Evolutionary conservation across 345 rosid genomes (phyloP).

Genomic region (Gossypium sturtianum): DNA sequence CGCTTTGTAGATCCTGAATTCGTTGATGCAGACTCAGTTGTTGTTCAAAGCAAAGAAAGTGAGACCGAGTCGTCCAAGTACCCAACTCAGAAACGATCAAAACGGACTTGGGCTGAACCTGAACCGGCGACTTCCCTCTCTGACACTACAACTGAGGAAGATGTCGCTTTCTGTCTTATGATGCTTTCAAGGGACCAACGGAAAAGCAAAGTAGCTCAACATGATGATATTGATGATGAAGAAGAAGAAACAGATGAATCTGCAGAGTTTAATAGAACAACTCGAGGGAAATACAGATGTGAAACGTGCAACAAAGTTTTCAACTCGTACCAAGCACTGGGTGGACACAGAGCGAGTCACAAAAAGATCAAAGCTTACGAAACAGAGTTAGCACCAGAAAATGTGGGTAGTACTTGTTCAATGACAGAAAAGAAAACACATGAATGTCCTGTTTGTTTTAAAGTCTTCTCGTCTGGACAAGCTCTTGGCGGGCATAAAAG

Average conservation of each 20-base stretch:
- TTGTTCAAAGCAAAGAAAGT: constrained; percentile 64
- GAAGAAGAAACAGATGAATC: constrained; percentile 38
- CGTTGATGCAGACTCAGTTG: constrained; percentile 42
- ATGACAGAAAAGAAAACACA: constrained; percentile 44
- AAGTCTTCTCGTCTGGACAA: constrained; percentile 88
- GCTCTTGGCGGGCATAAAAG: constrained; percentile 99
- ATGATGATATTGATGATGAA: constrained; percentile 14
- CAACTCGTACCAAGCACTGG: constrained; percentile 88
- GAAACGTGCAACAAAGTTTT: constrained; percentile 78
- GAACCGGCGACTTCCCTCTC: constrained; percentile 77
- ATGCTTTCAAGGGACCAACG: constrained; percentile 82
- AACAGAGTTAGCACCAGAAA: constrained; percentile 27
- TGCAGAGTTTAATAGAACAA: constrained; percentile 22
- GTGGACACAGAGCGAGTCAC: constrained; percentile 92
- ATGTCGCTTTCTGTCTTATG: constrained; percentile 89
- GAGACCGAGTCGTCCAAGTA: constrained; percentile 74
- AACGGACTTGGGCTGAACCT: constrained; percentile 46
- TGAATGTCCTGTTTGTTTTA: constrained; percentile 74
- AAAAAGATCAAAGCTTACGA: constrained; percentile 45
- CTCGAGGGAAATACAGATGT: constrained; percentile 57
- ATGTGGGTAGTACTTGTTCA: constrained; percentile 27
- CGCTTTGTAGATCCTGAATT: constrained; percentile 63
- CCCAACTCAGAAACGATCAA: constrained; percentile 61
- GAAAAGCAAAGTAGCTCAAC: constrained; percentile 33
- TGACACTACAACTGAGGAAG: constrained; percentile 71